phyloP scores from a whole-genome alignment of 148 eudicot genomes.

The Hydrangea macrophylla region DNA sequence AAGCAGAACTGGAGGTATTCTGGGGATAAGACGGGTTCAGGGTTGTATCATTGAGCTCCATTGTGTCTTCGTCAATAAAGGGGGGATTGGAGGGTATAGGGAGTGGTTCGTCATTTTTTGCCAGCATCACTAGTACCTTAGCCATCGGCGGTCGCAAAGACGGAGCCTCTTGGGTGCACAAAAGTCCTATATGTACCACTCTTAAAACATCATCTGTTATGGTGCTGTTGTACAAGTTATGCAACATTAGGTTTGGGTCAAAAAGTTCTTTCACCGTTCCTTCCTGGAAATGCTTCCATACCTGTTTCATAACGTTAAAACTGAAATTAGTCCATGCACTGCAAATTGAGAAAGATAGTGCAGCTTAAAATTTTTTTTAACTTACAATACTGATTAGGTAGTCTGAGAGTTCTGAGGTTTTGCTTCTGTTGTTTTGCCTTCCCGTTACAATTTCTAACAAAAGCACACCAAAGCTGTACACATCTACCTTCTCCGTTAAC shows the following conservation, averaged over 20 bases:
- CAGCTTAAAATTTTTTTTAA: not conserved
- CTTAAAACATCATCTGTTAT: conserved; percentile 22
- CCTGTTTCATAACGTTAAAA: conserved; percentile 42
- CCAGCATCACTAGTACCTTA: conserved; percentile 26
- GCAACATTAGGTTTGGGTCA: conserved; percentile 30
- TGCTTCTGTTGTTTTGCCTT: conserved; percentile 22
- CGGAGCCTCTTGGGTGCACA: conserved; percentile 47
- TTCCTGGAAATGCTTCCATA: too few relatives aligned
- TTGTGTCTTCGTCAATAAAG: conserved; percentile 34
- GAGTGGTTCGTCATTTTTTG: conserved; percentile 27
- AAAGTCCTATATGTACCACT: conserved; percentile 43
- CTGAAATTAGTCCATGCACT: not conserved
- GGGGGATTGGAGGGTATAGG: conserved; percentile 35
- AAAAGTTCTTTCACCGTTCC: conserved; percentile 30
- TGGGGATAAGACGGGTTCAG: too few relatives aligned
- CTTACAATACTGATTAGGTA: conserved; percentile 26
- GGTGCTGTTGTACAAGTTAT: conserved; percentile 7
- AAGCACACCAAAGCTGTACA: too few relatives aligned
- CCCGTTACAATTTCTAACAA: conserved; percentile 26
- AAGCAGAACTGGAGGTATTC: too few relatives aligned
- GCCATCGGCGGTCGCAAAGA: conserved; percentile 37
- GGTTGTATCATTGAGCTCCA: conserved; percentile 27
- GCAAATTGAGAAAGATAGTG: not conserved
- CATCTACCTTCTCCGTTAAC: too few relatives aligned
- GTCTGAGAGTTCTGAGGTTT: conserved; percentile 26